A percentile compares a stretch with the other conserved stretches of the same genome.
phyloP scores from a whole-genome alignment of 805 yeast species.

The Cyberlindnera americana region DNA sequence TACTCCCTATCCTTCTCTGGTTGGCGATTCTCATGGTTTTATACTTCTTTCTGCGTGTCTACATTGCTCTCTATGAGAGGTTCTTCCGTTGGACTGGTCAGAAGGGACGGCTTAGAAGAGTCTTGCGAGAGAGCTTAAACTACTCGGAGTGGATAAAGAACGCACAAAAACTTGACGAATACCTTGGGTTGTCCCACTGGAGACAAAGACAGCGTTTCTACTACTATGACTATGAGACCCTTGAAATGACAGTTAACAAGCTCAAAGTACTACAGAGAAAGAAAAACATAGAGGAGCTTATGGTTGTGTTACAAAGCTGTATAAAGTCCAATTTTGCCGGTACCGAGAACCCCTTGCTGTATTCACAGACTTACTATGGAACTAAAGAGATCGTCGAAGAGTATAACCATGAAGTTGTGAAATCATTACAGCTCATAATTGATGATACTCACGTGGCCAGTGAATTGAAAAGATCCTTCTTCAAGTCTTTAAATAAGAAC shows the following conservation, averaged over 20 bases:
- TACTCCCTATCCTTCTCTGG: slow-evolving; percentile 53
- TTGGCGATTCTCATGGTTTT: slow-evolving; percentile 42
- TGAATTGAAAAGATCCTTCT: slow-evolving; percentile 46
- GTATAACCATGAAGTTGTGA: slow-evolving; percentile 50
- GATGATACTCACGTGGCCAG: slow-evolving; percentile 35
- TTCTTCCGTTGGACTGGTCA: slow-evolving; percentile 58
- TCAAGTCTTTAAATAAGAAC: slow-evolving; percentile 55
- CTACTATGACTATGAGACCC: slow-evolving; percentile 64
- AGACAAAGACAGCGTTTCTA: slow-evolving; percentile 37
- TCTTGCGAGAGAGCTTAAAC: slow-evolving; percentile 44
- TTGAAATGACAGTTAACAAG: slow-evolving; percentile 44
- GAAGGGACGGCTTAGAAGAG: slow-evolving; percentile 44
- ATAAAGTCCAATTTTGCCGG: slow-evolving; percentile 76
- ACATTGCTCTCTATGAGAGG: slow-evolving; percentile 62
- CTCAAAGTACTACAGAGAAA: slow-evolving; percentile 26
- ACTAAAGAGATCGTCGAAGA: slow-evolving; percentile 58
- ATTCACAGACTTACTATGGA: slow-evolving; percentile 73
- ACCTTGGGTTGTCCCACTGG: slow-evolving; percentile 63
- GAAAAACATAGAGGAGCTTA: slow-evolving; percentile 43
- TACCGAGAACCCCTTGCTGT: slow-evolving; percentile 64
- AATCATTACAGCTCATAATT: slow-evolving; percentile 42
- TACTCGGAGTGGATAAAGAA: slow-evolving; percentile 62
- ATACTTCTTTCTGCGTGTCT: slow-evolving; percentile 52
- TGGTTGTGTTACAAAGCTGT: slow-evolving; percentile 60
- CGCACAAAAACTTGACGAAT: slow-evolving; percentile 55